A percentile compares a stretch with the other conserved stretches of the same genome.
Conservation (phyloP, 2,329 filamentous ascomycete genomes). For the Rhynchosporium graminicola region DNA sequence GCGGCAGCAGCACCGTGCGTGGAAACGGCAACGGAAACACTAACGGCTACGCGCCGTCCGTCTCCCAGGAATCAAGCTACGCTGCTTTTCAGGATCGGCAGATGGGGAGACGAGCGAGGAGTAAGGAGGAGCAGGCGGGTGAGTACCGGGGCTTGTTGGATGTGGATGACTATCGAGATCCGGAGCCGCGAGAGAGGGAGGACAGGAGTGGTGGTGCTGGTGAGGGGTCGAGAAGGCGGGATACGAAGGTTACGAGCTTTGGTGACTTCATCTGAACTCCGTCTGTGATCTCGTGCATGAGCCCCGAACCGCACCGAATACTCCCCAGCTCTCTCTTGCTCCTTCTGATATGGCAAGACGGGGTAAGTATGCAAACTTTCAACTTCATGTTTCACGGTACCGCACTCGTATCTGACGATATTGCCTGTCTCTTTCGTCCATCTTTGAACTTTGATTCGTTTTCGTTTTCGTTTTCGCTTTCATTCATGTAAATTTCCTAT, state of each 20-base stretch:
- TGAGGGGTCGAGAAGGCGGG: not conserved
- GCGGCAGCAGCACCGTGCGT: too few relatives aligned
- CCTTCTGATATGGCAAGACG: too few relatives aligned
- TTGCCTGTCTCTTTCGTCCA: too few relatives aligned
- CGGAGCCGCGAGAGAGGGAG: not conserved
- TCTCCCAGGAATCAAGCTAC: not conserved
- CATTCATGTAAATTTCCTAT: too few relatives aligned
- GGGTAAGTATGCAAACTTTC: too few relatives aligned
- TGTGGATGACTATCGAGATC: not conserved
- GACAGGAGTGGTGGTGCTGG: not conserved
- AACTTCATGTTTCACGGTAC: not conserved
- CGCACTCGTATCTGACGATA: too few relatives aligned
- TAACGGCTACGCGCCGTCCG: not conserved
- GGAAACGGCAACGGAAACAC: too few relatives aligned
- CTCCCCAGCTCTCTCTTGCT: too few relatives aligned
- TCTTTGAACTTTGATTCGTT: not conserved
- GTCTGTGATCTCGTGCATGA: not conserved
- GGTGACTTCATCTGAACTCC: conserved; percentile 6
- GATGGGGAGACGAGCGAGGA: not conserved
- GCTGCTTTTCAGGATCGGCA: not conserved
- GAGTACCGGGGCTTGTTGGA: not conserved
- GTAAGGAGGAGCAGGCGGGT: conserved; percentile 2
- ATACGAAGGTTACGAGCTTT: conserved; percentile 4
- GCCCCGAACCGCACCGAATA: too few relatives aligned
- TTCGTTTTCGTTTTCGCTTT: too few relatives aligned